phyloP scores from a whole-genome alignment of 352 stramenopile genomes.

The Globisporangium iwayamae region DNA sequence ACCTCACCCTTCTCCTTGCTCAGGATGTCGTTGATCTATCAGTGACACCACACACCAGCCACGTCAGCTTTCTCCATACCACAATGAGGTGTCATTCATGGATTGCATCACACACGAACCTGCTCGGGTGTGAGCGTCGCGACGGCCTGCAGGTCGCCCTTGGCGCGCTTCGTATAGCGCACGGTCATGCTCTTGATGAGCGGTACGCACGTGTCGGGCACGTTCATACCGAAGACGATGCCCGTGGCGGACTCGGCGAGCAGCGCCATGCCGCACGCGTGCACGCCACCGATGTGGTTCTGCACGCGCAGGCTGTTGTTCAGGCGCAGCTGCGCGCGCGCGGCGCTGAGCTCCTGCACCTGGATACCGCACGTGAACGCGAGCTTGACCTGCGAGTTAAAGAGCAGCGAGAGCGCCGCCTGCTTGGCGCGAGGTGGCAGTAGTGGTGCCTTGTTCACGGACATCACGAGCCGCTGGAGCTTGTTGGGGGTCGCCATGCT shows the following conservation, averaged over 20 bases:
- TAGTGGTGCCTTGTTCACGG: constrained; percentile 45
- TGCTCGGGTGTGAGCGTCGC: constrained; percentile 68
- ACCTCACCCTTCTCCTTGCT: constrained; percentile 73
- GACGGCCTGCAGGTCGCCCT: constrained; percentile 69
- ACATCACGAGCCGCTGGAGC: constrained; percentile 50
- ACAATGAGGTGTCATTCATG: too few relatives aligned
- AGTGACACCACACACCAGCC: not conserved
- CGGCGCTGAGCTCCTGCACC: constrained; percentile 55
- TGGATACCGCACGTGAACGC: constrained; percentile 70
- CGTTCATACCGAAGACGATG: constrained; percentile 86
- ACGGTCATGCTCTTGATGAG: constrained; percentile 86
- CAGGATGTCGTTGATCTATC: constrained; percentile 48
- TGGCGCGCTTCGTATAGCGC: constrained; percentile 64
- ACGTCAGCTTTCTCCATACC: too few relatives aligned
- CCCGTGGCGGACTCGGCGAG: constrained; percentile 79
- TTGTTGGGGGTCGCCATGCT: constrained; percentile 40
- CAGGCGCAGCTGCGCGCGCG: constrained; percentile 47
- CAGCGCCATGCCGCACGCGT: constrained; percentile 86
- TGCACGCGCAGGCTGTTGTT: constrained; percentile 76
- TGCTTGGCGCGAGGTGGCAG: constrained; percentile 34
- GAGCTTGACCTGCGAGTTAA: constrained; percentile 86
- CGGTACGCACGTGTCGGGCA: constrained; percentile 74
- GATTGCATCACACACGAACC: constrained; percentile 16
- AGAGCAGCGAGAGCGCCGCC: constrained; percentile 63
- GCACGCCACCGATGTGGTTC: constrained; percentile 87